Percentiles rank a stretch among this genome's conserved stretches.
Conservation (phyloP, 2,329 filamentous ascomycete species). For the Pleurostoma richardsiae region DNA sequence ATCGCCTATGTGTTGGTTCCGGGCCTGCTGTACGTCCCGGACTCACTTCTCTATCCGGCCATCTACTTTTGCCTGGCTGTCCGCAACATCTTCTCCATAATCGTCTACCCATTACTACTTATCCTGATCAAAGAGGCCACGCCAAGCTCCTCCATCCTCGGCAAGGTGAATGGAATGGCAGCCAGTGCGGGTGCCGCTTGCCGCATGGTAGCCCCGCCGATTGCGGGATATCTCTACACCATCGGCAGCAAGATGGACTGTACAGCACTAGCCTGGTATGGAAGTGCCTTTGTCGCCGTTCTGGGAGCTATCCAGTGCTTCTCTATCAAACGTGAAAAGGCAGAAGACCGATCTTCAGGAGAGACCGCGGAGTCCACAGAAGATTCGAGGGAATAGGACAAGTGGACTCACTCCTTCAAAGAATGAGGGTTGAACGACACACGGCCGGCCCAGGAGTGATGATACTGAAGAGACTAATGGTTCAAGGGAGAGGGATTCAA, state of each 20-base stretch:
- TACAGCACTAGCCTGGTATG: constrained; percentile 60
- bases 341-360: constrained; percentile 2
- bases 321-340: constrained; percentile 32
- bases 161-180: constrained; percentile 61
- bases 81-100: constrained; percentile 56
- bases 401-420: no score
- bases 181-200: constrained; percentile 62
- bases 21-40: constrained; percentile 49
- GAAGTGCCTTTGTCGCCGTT: constrained; percentile 50
- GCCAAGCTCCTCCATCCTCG: constrained; percentile 49
- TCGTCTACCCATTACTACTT: constrained; percentile 61
- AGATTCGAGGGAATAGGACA: no score
- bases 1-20: constrained; percentile 57
- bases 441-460: no score
- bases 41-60: constrained; percentile 43
- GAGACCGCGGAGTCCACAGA: neutral
- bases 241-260: constrained; percentile 54
- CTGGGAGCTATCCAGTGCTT: constrained; percentile 58
- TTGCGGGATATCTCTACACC: constrained; percentile 59
- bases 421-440: no score
- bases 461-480: no score
- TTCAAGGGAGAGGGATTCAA: no score
- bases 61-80: constrained; percentile 55
- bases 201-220: constrained; percentile 61
- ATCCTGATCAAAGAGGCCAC: constrained; percentile 66